Percentiles rank a stretch among this genome's conserved stretches.
phyloP scores from a whole-genome alignment of 2,329 filamentous ascomycete species.

The Paraphaeosphaeria minitans region DNA sequence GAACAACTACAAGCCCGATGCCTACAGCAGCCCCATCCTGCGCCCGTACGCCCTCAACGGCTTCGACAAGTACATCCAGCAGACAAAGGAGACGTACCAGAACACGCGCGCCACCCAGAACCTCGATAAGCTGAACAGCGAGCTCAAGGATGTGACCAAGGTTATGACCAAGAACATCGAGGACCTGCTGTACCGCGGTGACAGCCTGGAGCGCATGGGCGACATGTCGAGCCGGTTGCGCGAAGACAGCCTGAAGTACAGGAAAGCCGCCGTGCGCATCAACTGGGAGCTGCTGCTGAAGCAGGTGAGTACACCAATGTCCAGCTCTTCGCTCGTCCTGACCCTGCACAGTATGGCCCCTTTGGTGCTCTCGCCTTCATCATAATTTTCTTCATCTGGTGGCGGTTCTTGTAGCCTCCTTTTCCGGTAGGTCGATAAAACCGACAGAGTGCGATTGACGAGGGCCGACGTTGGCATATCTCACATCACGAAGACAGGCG shows the following conservation, averaged over 20 bases:
- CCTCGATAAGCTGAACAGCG: constrained; percentile 92
- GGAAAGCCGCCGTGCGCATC: constrained; percentile 88
- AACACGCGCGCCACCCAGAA: constrained; percentile 91
- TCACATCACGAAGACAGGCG: not conserved
- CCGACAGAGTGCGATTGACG: not conserved
- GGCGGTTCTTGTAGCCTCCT: constrained; percentile 80
- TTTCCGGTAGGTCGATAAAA: not conserved
- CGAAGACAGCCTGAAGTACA: constrained; percentile 95
- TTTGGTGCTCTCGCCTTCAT: constrained; percentile 81
- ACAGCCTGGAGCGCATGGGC: constrained; percentile 95
- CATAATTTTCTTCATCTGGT: constrained; percentile 85
- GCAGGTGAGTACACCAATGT: constrained; percentile 63
- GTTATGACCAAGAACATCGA: constrained; percentile 99
- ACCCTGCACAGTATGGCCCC: constrained; percentile 72
- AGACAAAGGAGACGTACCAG: constrained; percentile 91
- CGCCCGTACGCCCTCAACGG: constrained; percentile 97
- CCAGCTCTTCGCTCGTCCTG: constrained; percentile 14
- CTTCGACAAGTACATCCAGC: constrained; percentile 95
- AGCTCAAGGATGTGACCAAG: constrained; percentile 95
- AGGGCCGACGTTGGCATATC: constrained; percentile 3
- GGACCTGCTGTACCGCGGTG: constrained; percentile 91
- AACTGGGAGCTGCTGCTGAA: constrained; percentile 97
- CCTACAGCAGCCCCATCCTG: constrained; percentile 75
- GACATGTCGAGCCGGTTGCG: constrained; percentile 85
- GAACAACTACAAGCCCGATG: constrained; percentile 74